These are phyloP conservation scores for Amoebophrya sp. DNA, from an alignment of 169 alveolate genomes.

Conservation along the genomic window DNA sequence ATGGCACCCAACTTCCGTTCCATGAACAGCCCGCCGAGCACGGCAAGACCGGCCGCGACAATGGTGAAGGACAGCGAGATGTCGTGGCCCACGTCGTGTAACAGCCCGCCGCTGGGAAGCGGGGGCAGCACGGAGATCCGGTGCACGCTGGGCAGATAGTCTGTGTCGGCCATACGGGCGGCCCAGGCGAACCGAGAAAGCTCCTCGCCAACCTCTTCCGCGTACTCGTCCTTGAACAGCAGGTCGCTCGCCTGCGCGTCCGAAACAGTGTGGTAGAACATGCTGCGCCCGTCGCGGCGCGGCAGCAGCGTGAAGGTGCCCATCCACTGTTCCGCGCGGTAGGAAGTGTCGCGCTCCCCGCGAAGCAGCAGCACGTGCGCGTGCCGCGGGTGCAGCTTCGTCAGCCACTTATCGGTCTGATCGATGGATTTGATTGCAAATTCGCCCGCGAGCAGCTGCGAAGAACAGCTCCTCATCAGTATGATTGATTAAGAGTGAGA, in stretches of 20 bases:
- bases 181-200: no score
- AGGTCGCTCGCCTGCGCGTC: not conserved
- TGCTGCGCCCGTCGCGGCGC: not conserved
- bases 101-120: not conserved
- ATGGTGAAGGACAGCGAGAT: not conserved
- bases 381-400: not conserved
- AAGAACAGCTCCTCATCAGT: no score
- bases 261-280: not conserved
- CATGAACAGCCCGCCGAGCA: not conserved
- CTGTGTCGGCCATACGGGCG: no score
- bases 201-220: no score
- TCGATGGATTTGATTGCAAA: no score
- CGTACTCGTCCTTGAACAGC: not conserved
- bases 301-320: not conserved
- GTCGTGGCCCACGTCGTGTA: not conserved
- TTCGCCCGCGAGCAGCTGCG: no score
- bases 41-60: not conserved
- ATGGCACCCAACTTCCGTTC: not conserved
- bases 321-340: not conserved
- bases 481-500: no score
- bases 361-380: not conserved
- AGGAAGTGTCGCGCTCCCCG: not conserved
- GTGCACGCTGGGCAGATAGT: no score
- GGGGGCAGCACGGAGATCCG: not conserved
- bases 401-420: not conserved